phyloP scores from a whole-genome alignment of 1,139 yeast genomes.

The Blastobotrys proliferans region DNA sequence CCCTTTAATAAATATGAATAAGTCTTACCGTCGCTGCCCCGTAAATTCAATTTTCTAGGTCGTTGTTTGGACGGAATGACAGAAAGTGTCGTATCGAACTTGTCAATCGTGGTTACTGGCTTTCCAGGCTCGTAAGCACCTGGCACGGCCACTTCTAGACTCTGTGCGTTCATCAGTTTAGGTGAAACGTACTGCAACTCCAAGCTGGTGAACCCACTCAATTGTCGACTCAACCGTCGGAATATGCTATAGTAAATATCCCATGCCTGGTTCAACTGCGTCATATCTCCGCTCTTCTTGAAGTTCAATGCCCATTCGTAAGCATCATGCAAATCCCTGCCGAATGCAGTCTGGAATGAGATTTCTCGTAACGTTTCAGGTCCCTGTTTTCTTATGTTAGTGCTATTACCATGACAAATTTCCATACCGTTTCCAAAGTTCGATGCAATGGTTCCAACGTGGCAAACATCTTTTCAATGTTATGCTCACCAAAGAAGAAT shows the following conservation, averaged over 20 bases:
- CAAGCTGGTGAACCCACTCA: slow-evolving; percentile 80
- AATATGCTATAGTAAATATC: slow-evolving; percentile 92
- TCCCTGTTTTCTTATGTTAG: slow-evolving; percentile 41
- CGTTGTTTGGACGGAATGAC: slow-evolving; percentile 97
- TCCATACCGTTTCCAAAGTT: slow-evolving; percentile 54
- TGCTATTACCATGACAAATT: background rate
- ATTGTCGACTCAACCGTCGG: slow-evolving; percentile 81
- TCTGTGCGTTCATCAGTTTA: slow-evolving; percentile 68
- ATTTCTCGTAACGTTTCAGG: slow-evolving; percentile 93
- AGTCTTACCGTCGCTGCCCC: slow-evolving; percentile 89
- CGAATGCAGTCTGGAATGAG: slow-evolving; percentile 89
- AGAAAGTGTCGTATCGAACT: slow-evolving; percentile 76
- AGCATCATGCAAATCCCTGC: slow-evolving; percentile 89
- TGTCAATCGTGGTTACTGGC: slow-evolving; percentile 65
- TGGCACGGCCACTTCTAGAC: slow-evolving; percentile 86
- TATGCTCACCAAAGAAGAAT: slow-evolving; percentile 88
- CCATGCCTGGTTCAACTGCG: slow-evolving; percentile 96
- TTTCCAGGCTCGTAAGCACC: slow-evolving; percentile 89
- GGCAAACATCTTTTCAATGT: slow-evolving; percentile 90
- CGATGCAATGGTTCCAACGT: slow-evolving; percentile 86
- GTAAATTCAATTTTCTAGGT: slow-evolving; percentile 75
- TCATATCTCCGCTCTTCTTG: slow-evolving; percentile 77
- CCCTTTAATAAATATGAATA: slow-evolving; percentile 83
- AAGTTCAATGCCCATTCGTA: slow-evolving; percentile 88
- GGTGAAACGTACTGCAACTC: slow-evolving; percentile 92